Percentiles rank a stretch among this genome's conserved stretches.
These are phyloP conservation scores for Leucosporidium scottii DNA, from an alignment of 768 basidiomycete species.

Conservation along the genomic window DNA sequence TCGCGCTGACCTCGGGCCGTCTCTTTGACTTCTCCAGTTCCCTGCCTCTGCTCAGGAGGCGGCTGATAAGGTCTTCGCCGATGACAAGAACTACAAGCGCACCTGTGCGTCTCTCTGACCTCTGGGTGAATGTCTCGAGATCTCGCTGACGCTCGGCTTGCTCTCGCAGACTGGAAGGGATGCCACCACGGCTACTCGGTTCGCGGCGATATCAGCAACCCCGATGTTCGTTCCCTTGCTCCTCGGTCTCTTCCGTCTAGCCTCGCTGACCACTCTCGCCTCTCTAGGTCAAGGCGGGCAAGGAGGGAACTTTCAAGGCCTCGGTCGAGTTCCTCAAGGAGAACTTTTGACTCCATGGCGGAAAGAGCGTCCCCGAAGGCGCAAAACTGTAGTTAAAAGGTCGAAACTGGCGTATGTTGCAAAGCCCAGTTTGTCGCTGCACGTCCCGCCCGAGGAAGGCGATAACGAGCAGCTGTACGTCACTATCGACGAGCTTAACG, in stretches of 20 bases:
- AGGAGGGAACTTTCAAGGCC: conserved; percentile 58
- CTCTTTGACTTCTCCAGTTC: conserved; percentile 47
- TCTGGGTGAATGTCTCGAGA: too few relatives aligned
- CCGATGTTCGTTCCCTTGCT: conserved; percentile 23
- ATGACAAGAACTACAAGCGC: conserved; percentile 43
- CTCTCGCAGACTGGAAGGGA: conserved; percentile 38
- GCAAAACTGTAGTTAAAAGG: too few relatives aligned
- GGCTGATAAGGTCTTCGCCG: conserved; percentile 52
- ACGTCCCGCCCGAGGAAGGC: too few relatives aligned
- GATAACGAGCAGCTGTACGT: too few relatives aligned
- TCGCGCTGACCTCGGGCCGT: background rate
- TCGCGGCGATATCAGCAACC: conserved; percentile 35
- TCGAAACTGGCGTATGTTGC: too few relatives aligned
- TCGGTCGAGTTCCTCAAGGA: conserved; percentile 54
- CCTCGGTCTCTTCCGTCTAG: too few relatives aligned
- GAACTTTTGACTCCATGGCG: conserved; percentile 37
- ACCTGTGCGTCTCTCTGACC: background rate
- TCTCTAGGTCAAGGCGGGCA: conserved; percentile 55
- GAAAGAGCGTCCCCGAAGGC: background rate
- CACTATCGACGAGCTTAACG: too few relatives aligned
- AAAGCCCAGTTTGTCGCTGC: too few relatives aligned
- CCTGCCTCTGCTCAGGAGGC: conserved; percentile 46
- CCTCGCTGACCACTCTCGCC: conserved; percentile 35
- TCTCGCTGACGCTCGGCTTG: background rate
- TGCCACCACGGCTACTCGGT: conserved; percentile 55